A percentile compares a stretch with the other conserved stretches of the same genome.
These are phyloP conservation scores for Gnetum montanum DNA, from an alignment of 75 land plant genomes.

Conservation along the genomic window DNA sequence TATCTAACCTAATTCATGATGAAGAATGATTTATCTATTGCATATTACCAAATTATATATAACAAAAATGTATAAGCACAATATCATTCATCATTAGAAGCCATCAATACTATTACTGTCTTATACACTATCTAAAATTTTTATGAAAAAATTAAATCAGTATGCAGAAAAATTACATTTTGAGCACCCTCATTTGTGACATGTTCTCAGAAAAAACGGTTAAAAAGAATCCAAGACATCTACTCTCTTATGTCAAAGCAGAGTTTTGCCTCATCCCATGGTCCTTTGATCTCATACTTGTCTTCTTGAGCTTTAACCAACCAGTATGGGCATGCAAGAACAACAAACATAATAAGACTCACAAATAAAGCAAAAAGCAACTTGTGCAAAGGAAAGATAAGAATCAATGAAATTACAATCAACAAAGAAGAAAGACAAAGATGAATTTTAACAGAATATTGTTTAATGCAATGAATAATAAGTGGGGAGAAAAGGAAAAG, in stretches of 20 bases:
- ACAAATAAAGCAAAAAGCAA: conserved; percentile 44
- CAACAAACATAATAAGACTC: conserved; percentile 50
- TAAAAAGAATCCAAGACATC: conserved; percentile 4
- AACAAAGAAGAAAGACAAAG: conserved; percentile 47
- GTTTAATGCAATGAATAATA: conserved; percentile 61
- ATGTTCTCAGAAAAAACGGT: background rate
- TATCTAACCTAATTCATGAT: no score
- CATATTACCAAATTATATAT: no score
- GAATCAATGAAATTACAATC: conserved; percentile 36
- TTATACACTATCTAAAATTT: no score
- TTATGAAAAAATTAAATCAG: no score
- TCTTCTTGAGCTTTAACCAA: conserved; percentile 76
- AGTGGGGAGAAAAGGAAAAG: conserved; percentile 89
- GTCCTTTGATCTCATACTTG: conserved; percentile 96
- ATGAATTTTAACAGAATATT: conserved; percentile 63
- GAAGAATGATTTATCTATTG: no score
- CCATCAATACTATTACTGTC: no score
- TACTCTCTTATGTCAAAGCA: conserved; percentile 82
- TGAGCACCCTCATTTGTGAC: no score
- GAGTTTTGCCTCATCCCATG: conserved; percentile 98
- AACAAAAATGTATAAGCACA: no score
- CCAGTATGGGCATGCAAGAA: conserved; percentile 81
- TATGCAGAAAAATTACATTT: no score
- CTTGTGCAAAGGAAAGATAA: conserved; percentile 39
- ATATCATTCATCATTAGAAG: no score